phyloP scores from a whole-genome alignment of 768 basidiomycete genomes.

The Neoboletus subvelutipes region DNA sequence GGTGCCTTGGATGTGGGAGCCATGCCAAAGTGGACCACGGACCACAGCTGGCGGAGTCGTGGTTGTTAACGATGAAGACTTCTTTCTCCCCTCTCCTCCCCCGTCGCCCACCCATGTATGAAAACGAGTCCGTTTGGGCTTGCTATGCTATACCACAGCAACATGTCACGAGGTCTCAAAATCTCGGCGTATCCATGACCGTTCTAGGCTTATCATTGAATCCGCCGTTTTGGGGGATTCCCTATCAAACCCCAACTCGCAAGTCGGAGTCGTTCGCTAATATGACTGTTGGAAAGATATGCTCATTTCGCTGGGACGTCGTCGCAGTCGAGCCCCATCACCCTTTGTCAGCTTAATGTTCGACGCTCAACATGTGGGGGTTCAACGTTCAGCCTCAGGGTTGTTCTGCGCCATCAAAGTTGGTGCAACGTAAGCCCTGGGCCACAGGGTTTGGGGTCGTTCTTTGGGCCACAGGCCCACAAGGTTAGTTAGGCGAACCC shows the following conservation, averaged over 20 bases:
- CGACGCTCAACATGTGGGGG: not conserved
- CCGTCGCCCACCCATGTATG: not conserved
- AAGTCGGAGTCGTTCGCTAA: not conserved
- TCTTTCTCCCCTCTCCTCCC: conserved; percentile 1
- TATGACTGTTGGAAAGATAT: not conserved
- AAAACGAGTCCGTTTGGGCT: not conserved
- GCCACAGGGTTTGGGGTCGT: not conserved
- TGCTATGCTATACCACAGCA: conserved; percentile 1
- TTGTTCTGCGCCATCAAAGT: not conserved
- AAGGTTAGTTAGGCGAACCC: conserved; percentile 3
- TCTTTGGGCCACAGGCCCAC: not conserved
- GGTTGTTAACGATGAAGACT: not conserved
- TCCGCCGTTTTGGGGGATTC: not conserved
- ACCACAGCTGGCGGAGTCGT: not conserved
- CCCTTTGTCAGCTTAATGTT: not conserved
- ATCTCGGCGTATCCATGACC: conserved; percentile 10
- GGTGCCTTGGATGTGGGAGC: conserved; percentile 10
- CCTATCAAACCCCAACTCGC: not conserved
- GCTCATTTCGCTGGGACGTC: not conserved
- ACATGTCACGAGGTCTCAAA: conserved; percentile 4
- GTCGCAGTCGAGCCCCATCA: not conserved
- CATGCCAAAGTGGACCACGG: not conserved
- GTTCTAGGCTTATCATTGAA: conserved; percentile 7
- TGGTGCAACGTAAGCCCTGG: conserved; percentile 2
- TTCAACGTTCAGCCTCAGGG: conserved; percentile 1